Conservation (phyloP, 2,329 filamentous ascomycete genomes). For the Aspergillus hortae region DNA sequence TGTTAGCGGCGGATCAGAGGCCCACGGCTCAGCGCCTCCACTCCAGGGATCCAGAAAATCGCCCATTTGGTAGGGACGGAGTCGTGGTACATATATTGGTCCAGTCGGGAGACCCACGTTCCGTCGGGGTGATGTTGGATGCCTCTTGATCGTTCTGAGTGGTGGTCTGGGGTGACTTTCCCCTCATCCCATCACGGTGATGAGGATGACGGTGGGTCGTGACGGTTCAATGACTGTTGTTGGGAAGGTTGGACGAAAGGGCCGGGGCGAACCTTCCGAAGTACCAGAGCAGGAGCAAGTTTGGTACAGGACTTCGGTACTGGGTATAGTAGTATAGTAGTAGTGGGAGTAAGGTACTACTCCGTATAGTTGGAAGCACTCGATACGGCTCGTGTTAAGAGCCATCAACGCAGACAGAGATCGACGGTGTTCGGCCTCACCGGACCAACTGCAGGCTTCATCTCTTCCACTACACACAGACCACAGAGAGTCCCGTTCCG, state of each 20-base stretch:
- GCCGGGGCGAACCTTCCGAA: slow-evolving; percentile 27
- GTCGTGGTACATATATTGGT: no score
- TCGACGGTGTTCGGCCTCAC: slow-evolving; percentile 18
- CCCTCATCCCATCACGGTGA: slow-evolving; percentile 6
- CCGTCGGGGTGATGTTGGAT: neutral
- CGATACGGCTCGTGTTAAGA: neutral
- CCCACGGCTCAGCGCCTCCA: slow-evolving; percentile 23
- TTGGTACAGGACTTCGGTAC: neutral
- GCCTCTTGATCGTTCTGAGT: slow-evolving; percentile 7
- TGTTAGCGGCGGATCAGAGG: slow-evolving; percentile 24
- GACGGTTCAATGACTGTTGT: neutral
- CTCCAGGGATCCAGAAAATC: neutral
- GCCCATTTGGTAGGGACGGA: no score
- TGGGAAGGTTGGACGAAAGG: slow-evolving; percentile 14
- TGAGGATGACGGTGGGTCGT: neutral
- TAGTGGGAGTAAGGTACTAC: no score
- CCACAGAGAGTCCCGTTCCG: slow-evolving; percentile 11
- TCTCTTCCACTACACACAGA: slow-evolving; percentile 9
- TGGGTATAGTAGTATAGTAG: no score
- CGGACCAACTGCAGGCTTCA: slow-evolving; percentile 14
- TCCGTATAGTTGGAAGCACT: no score
- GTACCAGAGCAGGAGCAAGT: slow-evolving; percentile 15
- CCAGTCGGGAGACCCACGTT: neutral
- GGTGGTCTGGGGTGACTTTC: slow-evolving; percentile 1
- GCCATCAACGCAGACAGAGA: neutral